A percentile compares a stretch with the other conserved stretches of the same genome.
phyloP scores from a whole-genome alignment of 2,329 filamentous ascomycete genomes.

The Beauveria varroae region DNA sequence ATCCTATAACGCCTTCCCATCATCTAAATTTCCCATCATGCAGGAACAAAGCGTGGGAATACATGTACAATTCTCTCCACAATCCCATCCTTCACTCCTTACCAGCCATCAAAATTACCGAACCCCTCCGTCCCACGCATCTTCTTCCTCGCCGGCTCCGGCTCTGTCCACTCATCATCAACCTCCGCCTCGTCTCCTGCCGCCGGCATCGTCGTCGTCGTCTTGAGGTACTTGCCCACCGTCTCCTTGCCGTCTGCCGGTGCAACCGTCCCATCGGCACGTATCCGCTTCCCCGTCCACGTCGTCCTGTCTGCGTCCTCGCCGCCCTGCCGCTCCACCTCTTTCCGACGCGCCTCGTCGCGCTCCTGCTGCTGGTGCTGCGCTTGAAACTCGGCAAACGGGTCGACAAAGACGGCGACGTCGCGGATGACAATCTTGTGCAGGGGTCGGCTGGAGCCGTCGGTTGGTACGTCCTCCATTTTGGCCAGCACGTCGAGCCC shows the following conservation, averaged over 20 bases:
- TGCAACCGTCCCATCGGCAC: slow-evolving; percentile 55
- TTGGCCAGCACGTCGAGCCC: slow-evolving; percentile 63
- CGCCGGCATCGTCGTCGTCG: slow-evolving; percentile 31
- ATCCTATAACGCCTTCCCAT: too few species aligned
- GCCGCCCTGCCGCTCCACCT: slow-evolving; percentile 57
- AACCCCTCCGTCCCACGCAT: slow-evolving; percentile 65
- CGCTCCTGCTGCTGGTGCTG: slow-evolving; percentile 60
- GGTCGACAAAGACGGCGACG: slow-evolving; percentile 81
- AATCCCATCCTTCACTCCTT: neutral
- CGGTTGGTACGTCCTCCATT: slow-evolving; percentile 71
- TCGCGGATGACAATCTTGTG: slow-evolving; percentile 76
- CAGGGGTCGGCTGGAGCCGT: slow-evolving; percentile 66
- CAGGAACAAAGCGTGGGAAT: too few species aligned
- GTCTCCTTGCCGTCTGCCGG: slow-evolving; percentile 32
- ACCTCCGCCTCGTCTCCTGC: slow-evolving; percentile 40
- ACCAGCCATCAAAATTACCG: slow-evolving; percentile 94
- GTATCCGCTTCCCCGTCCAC: slow-evolving; percentile 91
- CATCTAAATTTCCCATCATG: too few species aligned
- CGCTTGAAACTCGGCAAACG: slow-evolving; percentile 87
- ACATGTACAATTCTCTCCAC: neutral
- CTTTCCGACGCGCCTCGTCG: slow-evolving; percentile 49
- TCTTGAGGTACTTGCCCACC: slow-evolving; percentile 77
- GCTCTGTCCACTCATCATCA: slow-evolving; percentile 47
- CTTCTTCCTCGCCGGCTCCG: slow-evolving; percentile 76
- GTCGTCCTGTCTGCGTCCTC: slow-evolving; percentile 85